These are phyloP conservation scores for Planoprotostelium fungivorum DNA, from an alignment of 78 protist species.

Conservation along the genomic window DNA sequence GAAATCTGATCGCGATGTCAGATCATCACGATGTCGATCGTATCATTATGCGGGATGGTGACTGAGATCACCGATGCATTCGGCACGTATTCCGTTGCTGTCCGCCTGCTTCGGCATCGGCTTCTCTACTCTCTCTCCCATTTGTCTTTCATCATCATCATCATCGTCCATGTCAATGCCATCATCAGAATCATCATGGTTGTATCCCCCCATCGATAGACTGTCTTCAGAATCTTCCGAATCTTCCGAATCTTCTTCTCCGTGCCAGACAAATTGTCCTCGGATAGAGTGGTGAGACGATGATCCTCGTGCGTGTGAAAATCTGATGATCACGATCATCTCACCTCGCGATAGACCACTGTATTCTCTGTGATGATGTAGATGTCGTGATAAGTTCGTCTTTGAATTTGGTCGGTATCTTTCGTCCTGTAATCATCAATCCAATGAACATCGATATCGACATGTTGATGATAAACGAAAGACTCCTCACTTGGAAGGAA, in stretches of 20 bases:
- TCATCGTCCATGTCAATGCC: background rate
- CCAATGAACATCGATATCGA: too few relatives aligned
- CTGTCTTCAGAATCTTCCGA: background rate
- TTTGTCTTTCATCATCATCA: background rate
- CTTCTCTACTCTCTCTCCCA: background rate
- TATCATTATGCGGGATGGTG: too few relatives aligned
- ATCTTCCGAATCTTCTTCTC: background rate
- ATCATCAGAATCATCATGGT: background rate
- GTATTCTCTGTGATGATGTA: background rate
- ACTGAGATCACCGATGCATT: background rate
- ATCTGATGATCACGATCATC: too few relatives aligned
- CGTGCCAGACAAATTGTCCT: too few relatives aligned
- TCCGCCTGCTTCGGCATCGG: too few relatives aligned
- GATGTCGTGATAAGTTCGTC: background rate
- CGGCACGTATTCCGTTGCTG: background rate
- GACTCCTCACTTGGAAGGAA: background rate
- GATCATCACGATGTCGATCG: background rate
- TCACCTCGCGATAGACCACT: too few relatives aligned
- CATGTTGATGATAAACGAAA: too few relatives aligned
- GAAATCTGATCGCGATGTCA: background rate
- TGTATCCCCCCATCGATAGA: background rate
- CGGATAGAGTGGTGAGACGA: background rate
- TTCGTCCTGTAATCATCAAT: too few relatives aligned
- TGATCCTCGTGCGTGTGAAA: too few relatives aligned
- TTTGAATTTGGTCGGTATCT: background rate